Percentiles rank a stretch among this genome's conserved stretches.
phyloP scores from a whole-genome alignment of 805 yeast genomes.

The Cyberlindnera samutprakarnensis region DNA sequence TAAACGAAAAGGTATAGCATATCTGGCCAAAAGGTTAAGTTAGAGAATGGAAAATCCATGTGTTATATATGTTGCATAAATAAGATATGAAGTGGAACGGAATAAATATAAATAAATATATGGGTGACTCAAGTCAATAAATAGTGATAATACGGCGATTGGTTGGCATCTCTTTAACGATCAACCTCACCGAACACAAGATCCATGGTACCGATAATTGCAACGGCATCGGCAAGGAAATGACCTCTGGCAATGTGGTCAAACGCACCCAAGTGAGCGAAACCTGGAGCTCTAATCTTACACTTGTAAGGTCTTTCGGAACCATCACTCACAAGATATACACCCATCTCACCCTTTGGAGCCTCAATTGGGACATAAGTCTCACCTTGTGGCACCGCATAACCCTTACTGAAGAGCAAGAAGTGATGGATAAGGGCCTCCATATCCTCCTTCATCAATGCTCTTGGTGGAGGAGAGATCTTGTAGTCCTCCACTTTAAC shows the following conservation, averaged over 20 bases:
- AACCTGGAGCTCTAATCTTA: conserved; percentile 92
- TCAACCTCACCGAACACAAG: conserved; percentile 92
- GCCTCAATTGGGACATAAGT: conserved; percentile 90
- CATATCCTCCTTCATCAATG: conserved; percentile 85
- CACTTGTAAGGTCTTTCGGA: conserved; percentile 87
- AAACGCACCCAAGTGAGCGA: conserved; percentile 83
- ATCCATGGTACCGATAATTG: conserved; percentile 93
- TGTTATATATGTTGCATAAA: too few relatives aligned
- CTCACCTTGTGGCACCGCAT: conserved; percentile 84
- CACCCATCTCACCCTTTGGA: conserved; percentile 95
- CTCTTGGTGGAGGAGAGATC: conserved; percentile 75
- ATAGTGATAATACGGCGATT: conserved; percentile 2
- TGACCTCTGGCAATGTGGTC: conserved; percentile 84
- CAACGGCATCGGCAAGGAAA: conserved; percentile 86
- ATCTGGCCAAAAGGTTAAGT: too few relatives aligned
- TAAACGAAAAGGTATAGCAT: too few relatives aligned
- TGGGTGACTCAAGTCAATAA: conserved; percentile 1
- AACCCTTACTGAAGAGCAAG: conserved; percentile 81
- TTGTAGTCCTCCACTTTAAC: conserved; percentile 87
- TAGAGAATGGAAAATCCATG: too few relatives aligned
- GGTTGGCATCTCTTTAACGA: conserved; percentile 56
- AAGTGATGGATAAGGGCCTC: conserved; percentile 88
- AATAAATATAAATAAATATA: conserved; percentile 1
- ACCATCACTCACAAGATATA: conserved; percentile 82
- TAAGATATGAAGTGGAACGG: too few relatives aligned